Percentiles rank a stretch among this genome's conserved stretches.
Evolutionary conservation across 768 basidiomycete genomes (phyloP).

Genomic region (Collybia sp.): DNA sequence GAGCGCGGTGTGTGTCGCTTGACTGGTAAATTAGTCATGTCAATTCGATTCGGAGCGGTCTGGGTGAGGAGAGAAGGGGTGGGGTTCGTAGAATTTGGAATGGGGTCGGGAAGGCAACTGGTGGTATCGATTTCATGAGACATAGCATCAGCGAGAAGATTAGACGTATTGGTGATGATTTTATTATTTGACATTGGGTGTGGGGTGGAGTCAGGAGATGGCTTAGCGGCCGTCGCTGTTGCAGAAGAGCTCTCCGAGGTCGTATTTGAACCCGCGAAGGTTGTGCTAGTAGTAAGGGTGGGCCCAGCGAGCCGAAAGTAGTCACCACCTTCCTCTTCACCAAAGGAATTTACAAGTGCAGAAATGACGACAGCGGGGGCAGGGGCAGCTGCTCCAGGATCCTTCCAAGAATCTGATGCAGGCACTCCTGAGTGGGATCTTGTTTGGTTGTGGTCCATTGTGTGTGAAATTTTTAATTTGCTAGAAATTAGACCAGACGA

Average conservation of each 20-base stretch:
- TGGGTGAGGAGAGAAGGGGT: constrained; percentile 59
- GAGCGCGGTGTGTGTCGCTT: constrained; percentile 20
- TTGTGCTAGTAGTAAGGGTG: constrained; percentile 1
- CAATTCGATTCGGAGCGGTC: constrained; percentile 45
- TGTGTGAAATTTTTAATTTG: constrained; percentile 23
- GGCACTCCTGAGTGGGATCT: constrained; percentile 34
- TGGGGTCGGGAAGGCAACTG: background rate
- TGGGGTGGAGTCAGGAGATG: constrained; percentile 36
- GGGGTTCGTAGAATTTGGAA: constrained; percentile 16
- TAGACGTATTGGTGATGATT: constrained; percentile 15
- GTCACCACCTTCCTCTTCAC: constrained; percentile 28
- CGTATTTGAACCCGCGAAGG: constrained; percentile 6
- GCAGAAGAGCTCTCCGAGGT: constrained; percentile 36
- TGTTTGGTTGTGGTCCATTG: constrained; percentile 19
- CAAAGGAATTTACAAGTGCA: constrained; percentile 40
- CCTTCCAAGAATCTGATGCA: constrained; percentile 41
- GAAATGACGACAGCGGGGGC: constrained; percentile 52
- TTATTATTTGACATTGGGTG: constrained; percentile 16
- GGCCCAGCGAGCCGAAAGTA: constrained; percentile 31
- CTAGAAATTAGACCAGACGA: constrained; percentile 25
- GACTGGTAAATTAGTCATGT: constrained; percentile 17
- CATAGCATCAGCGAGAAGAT: constrained; percentile 12
- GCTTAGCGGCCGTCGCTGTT: constrained; percentile 31
- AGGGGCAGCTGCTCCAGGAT: constrained; percentile 45
- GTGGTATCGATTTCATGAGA: constrained; percentile 9